A percentile compares a stretch with the other conserved stretches of the same genome.
These are phyloP conservation scores for Ajuga reptans DNA, from an alignment of 305 asterid species.

Conservation along the genomic window DNA sequence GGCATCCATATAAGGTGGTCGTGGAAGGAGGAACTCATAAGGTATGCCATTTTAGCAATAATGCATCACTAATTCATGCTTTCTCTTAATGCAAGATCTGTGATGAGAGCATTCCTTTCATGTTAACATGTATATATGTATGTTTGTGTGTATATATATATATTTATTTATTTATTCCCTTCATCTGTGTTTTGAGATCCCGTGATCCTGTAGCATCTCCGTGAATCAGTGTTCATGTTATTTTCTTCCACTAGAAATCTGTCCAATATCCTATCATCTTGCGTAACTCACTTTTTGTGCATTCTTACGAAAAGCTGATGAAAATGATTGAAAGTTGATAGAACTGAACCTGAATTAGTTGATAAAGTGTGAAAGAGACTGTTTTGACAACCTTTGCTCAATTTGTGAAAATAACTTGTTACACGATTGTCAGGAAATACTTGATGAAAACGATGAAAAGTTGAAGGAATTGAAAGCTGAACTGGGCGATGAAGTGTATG, in stretches of 20 bases:
- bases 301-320: slow-evolving; percentile 42
- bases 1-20: slow-evolving; percentile 64
- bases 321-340: slow-evolving; percentile 50
- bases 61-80: background rate
- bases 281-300: background rate
- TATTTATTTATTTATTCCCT: background rate
- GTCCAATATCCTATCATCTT: background rate
- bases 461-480: slow-evolving; percentile 41
- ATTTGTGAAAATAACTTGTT: background rate
- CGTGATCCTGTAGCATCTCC: background rate
- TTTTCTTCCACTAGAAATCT: background rate
- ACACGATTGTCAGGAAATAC: slow-evolving; percentile 35
- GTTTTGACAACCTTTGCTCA: slow-evolving; percentile 21
- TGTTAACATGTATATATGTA: background rate
- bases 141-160: background rate
- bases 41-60: slow-evolving; percentile 29
- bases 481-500: slow-evolving; percentile 43
- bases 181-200: background rate
- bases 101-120: background rate
- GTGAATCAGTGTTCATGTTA: background rate
- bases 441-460: slow-evolving; percentile 57
- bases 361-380: slow-evolving; percentile 35
- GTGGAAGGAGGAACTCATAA: slow-evolving; percentile 34
- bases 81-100: background rate
- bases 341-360: slow-evolving; percentile 39